Base-by-base conservation (phyloP, 1,139 yeast species). In the Schizosaccharomyces versatilis region DNA sequence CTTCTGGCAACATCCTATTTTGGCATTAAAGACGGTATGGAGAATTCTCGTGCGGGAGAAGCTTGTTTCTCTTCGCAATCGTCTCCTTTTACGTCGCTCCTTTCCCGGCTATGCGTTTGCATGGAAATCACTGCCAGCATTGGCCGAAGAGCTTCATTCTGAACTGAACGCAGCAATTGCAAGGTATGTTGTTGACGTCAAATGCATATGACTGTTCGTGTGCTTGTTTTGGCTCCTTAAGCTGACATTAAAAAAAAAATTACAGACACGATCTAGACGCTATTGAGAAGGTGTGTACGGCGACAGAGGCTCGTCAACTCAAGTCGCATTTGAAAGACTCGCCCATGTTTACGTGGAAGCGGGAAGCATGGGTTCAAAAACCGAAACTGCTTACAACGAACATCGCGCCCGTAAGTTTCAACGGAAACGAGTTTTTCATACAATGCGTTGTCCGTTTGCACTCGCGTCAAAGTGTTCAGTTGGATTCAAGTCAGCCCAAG, bases 401-500 rank as follows among this genome's bases (percentile, higher is more conserved):
- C 8, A n/a, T 32, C 32, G 49, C 49, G 8, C 49, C 19, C 19
- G 49, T 38, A 9, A 38, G 14, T 38, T 36, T 49, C 15, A 32
- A 32, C 10, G 42, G 42, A 32, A 38, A 49, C n/a, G 42, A 49
- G 36, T 39, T 24, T 36, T 49, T 49, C n/a, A 24, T 49, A 24
- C 52, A 49, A 49, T 36, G 32, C 5, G 42, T 49, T 17, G 52
- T 44, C 7, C 49, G 49, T n/a, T 5, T 44, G 32, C 49, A 44
- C n/a, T 19, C 49, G 8, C 49, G 19, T 8, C 49, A 44, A 44
- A 19, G 38, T 1, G 36, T 44, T 10, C 9, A 36, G 2, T 8
- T 32, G 3, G 49, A 44, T 44, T 14, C 19, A 19, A 36, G 36
- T 7, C 32, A 32, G 19, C 49, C 49, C 14, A 44, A 14, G 32